Base-by-base conservation (phyloP, 208 protist genomes). In the Paratrypanosoma confusum region DNA sequence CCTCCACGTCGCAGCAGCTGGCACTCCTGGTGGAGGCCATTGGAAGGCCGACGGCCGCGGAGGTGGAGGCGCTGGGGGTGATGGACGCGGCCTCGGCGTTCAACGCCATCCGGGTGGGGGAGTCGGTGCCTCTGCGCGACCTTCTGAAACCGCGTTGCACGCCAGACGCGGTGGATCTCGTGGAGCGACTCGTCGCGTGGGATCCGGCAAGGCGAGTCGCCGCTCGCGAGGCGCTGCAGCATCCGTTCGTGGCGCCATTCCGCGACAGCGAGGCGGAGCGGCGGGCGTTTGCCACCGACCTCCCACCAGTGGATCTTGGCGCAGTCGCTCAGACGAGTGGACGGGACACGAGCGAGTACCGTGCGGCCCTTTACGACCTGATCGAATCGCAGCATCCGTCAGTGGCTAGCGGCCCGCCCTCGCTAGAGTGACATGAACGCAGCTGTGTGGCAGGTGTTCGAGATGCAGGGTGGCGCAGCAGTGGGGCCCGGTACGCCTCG, bases 1-100 rank as follows among this genome's bases (percentile, higher is more conserved):
- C 71, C 21, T 97, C 88, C 16, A 98, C 96, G 0, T 73, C 96
- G 50, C 95, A 99, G 52, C 97, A 99, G 69, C 58, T 99, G 3
- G 65, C 82, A 25, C 61, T 92, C 1, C 97, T 98, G 37, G 68
- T 98, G 14, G 77, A 74, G 34, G 78, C 96, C 0, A 71, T 82
- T 0, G 90, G 93, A 14, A 38, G 72, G 52, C 91, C 93, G 10
- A 81, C 59, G 25, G 48, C 79, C 28, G 66, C 65, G 21, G 95
- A 98, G 53, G 62, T 97, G 24, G 96, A 96, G 46, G 67, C 92
- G 13, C 77, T 79, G 47, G 68, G 57, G 13, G 79, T 97, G 67
- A 52, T 97, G 1, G 79, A 87, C 31, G 53, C 60, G 11, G 60
- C 96, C 8, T 70, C 87, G 5, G 28, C 57, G 21, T 44, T 61